Percentiles rank a stretch among this genome's conserved stretches.
phyloP scores from a whole-genome alignment of 2,329 filamentous ascomycete species.

The Xylaria polymorpha region DNA sequence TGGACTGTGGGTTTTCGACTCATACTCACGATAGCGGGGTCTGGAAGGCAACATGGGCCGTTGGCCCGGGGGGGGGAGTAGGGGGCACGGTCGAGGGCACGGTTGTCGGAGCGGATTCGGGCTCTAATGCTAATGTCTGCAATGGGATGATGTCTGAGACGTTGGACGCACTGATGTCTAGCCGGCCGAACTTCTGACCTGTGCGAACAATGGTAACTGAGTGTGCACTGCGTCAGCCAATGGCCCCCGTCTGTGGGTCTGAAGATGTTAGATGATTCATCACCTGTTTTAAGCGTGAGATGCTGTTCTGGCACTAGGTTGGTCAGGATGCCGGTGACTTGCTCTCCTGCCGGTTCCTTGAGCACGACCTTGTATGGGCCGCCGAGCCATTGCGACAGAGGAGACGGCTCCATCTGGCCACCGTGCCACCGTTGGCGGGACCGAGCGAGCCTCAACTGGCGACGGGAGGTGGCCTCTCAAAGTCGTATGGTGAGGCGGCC shows the following conservation, averaged over 20 bases:
- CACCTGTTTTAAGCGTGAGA: constrained; percentile 44
- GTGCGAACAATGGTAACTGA: constrained; percentile 40
- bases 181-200: constrained; percentile 35
- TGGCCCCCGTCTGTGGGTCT: background rate
- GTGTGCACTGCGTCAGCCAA: constrained; percentile 11
- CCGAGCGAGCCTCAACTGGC: background rate
- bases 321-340: constrained; percentile 40
- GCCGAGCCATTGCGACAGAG: constrained; percentile 46
- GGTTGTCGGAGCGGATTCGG: background rate
- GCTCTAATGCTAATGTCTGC: constrained; percentile 24
- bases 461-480: background rate
- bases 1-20: constrained; percentile 56
- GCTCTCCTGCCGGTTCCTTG: constrained; percentile 42
- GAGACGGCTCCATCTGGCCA: constrained; percentile 38
- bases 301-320: constrained; percentile 44
- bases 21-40: constrained; percentile 84
- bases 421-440: background rate
- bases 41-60: constrained; percentile 68
- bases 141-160: constrained; percentile 46
- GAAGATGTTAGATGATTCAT: background rate
- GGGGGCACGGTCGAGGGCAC: constrained; percentile 8
- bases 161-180: constrained; percentile 43
- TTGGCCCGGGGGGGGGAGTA: constrained; percentile 44
- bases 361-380: constrained; percentile 42
- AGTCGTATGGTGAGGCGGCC: background rate